Evolutionary conservation across 2,329 filamentous ascomycete species (phyloP).

Genomic region (Fusarium algeriense): DNA sequence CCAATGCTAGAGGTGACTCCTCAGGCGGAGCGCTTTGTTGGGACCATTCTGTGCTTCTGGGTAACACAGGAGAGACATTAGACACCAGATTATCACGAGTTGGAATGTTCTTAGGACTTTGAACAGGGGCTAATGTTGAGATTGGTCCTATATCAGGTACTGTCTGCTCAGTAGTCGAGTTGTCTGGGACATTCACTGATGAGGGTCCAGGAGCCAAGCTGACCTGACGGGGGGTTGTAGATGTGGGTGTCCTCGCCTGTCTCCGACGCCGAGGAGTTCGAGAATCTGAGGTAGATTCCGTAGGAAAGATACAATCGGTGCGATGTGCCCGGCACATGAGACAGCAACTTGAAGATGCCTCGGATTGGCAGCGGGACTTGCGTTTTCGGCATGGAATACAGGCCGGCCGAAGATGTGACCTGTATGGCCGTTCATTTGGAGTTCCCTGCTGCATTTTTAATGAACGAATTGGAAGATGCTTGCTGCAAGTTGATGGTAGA

Average conservation of each 20-base stretch:
- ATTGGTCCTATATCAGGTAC: not conserved
- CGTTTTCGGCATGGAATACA: conserved; percentile 70
- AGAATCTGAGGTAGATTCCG: conserved; percentile 45
- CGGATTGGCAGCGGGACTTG: conserved; percentile 72
- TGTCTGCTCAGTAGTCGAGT: not conserved
- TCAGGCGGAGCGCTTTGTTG: conserved; percentile 21
- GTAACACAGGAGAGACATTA: not conserved
- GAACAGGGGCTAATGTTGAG: not conserved
- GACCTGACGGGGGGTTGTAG: not conserved
- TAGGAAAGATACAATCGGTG: conserved; percentile 67
- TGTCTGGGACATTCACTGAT: not conserved
- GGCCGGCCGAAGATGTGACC: conserved; percentile 71
- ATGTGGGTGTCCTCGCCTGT: conserved; percentile 5
- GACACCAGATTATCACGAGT: not conserved
- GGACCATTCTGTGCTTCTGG: conserved; percentile 3
- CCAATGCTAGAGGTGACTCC: conserved; percentile 47
- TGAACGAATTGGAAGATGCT: not conserved
- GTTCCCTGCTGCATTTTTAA: conserved; percentile 4
- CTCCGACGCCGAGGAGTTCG: conserved; percentile 32
- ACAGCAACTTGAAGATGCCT: conserved; percentile 62
- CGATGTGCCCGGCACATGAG: conserved; percentile 69
- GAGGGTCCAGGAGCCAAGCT: not conserved
- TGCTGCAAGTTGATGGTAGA: not conserved
- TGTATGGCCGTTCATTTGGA: conserved; percentile 61
- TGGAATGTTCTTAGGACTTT: not conserved